Base-by-base conservation (phyloP, 208 protist genomes). In the Acanthamoeba castellanii region DNA sequence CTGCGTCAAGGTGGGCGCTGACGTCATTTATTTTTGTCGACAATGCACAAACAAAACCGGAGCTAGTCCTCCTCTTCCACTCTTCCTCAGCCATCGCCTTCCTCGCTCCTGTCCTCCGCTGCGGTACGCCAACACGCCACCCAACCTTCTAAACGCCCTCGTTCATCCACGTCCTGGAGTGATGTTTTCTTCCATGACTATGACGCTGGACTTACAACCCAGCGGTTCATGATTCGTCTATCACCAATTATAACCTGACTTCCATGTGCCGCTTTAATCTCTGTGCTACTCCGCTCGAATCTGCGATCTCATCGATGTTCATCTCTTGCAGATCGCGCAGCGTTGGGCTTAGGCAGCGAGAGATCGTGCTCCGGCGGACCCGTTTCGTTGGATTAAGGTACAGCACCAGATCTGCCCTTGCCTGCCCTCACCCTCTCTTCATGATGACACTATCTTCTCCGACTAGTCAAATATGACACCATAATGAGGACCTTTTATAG, bases 131-230 rank as follows among this genome's bases (percentile, higher is more conserved):
- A n/a, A n/a, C n/a, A n/a, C n/a, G n/a, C n/a, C n/a, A n/a, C n/a
- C n/a, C 42, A 8, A 47, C 3, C 11, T 78, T 78, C 25, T 18
- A 78, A 8, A 22, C 42, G 45, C 74, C 32, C 8, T 57, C 8
- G 8, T 45, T 11, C 72, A 45, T 9, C 8, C 13, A 45, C 45
- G 32, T 11, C 18, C 27, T 37, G 13, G 45, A 52, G 45, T 87
- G 78, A 87, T 87, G 78, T 37, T 87, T 74, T 87, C 78, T 87
- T 87, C 78, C 78, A 87, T 87, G 78, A 87, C 78, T 87, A 87
- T 87, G 78, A 87, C 78, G 78, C 78, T 87, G 78, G 78, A 5
- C 47, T 87, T 87, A 87, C 78, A 87, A 30, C 22, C 78, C 78
- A 87, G 78, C 50, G 78, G 22, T 30, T 61, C 18, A 61, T 87